Base-by-base conservation (phyloP, 345 rosid genomes). In the Iberis pinnata region DNA sequence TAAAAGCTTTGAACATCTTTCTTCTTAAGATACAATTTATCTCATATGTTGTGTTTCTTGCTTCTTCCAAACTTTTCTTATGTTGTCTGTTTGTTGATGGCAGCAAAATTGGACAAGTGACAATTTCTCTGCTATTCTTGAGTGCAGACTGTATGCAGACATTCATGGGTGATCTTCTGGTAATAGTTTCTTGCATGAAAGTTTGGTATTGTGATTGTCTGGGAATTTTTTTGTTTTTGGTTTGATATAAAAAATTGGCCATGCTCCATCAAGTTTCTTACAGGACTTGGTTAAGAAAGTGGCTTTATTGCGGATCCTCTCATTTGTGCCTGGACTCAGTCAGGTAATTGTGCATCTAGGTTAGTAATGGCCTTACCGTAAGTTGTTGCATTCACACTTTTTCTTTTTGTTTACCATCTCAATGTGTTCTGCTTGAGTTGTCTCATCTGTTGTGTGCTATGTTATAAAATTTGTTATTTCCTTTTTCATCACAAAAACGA, bases 61-160 rank as follows among this genome's bases (percentile, higher is more conserved):
- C 51, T 26, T 69, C 33, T 61, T 70, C 65, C 61, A 67, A 53
- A 73, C 75, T 65, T 56, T n/a, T 67, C 65, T 66, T 66, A 83
- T 86, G 66, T 77, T 56, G 65, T 78, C 73, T 75, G 73, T 86
- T 89, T 87, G 72, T 83, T 76, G 81, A 77, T 89, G 89, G 90
- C 88, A 85, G 94, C 85, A 68, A 74, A 71, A 70, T 70, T 72
- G 85, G 88, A 77, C 82, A 80, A 77, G 75, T 79, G 86, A 79
- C 82, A 85, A 76, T 78, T 76, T 70, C 85, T 81, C 77, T 75
- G 84, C 88, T 76, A 70, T 69, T 84, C 86, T 77, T 74, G 85
- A 77, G 80, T 85, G 73, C 86, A 32, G 73, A 72, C 89, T n/a
- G n/a, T n/a, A n/a, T n/a, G n/a, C n/a, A n/a, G n/a, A n/a, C 67